Base-by-base conservation (phyloP, 1,284 basidiomycete genomes). In the Peniophora sp. region DNA sequence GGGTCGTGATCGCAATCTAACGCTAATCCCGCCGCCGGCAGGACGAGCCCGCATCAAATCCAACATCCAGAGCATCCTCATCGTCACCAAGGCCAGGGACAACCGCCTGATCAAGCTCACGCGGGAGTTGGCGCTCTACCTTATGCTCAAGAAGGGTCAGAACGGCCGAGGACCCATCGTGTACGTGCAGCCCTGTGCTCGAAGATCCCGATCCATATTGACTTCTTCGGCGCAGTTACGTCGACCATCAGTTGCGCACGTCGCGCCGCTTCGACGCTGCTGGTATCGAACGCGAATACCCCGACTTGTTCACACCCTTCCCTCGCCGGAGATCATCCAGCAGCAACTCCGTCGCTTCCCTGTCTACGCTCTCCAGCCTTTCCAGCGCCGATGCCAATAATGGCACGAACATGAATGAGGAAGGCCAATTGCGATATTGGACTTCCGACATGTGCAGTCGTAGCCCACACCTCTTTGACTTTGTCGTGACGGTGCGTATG, bases 21-120 rank as follows among this genome's bases (percentile, higher is more conserved):
- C 24, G 52, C 43, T 27, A 20, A 39, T 43, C 48, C 51, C 51
- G 32, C 48, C 54, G 51, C 50, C 50, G 47, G 24, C 62, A 93
- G 94, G 94, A 50, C 88, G 95, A 49, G 94, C 95, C 3, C 81
- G 92, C 41, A 92, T 99, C 54, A 85, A 86, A 53, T 89, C 91
- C 3, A 88, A 89, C 61, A 93, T 98, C 54, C 91, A 98, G 65
- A 92, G 82, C 54, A 80, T 99, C 53, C 79, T 99, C 55, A 95
- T 99, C 65, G 90, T 99, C 61, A 99, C 97, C 51, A 99, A 99
- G 70, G 97, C 97, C 27, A 78, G 96, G 50, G 97, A 99, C 73
- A 99, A 99, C 65, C 79, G 92, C 41, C 82, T 99, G 46, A 98
- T 99, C 74, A 87, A 88, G 63, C 79, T 98, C 45, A 99, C 97